Percentiles rank a stretch among this genome's conserved stretches.
These are phyloP conservation scores for Hanseniaspora lindneri DNA, from an alignment of 805 yeast species.

Conservation along the genomic window DNA sequence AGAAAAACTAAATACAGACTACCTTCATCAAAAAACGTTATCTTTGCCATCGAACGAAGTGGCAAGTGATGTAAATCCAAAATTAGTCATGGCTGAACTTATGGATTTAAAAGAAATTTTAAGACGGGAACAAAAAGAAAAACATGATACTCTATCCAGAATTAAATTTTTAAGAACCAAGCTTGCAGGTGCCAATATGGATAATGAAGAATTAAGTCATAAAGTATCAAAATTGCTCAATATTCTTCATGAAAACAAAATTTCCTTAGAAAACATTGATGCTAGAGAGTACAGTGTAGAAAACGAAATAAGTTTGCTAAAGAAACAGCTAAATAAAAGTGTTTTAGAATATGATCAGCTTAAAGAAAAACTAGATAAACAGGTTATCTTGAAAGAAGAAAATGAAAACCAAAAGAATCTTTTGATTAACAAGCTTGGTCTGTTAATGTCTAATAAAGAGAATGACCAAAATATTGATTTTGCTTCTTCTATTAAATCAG, in stretches of 20 bases:
- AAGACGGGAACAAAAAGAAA: conserved; percentile 36
- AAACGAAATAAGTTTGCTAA: conserved; percentile 21
- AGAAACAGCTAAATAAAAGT: conserved; percentile 4
- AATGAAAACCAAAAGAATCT: conserved; percentile 38
- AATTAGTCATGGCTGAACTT: conserved; percentile 36
- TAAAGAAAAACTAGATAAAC: conserved; percentile 39
- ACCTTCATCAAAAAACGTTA: conserved; percentile 27
- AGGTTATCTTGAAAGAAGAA: conserved; percentile 39
- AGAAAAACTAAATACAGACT: conserved; percentile 27
- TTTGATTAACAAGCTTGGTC: conserved; percentile 1
- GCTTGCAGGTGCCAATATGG: conserved; percentile 52
- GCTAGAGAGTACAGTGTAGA: conserved; percentile 20
- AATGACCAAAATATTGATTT: background rate
- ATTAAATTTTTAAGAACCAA: conserved; percentile 49
- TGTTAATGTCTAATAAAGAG: background rate
- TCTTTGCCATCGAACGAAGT: conserved; percentile 21
- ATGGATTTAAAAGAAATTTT: conserved; percentile 42
- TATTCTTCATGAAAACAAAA: conserved; percentile 23
- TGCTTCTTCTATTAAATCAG: background rate
- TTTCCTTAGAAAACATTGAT: conserved; percentile 24
- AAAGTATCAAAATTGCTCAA: conserved; percentile 32
- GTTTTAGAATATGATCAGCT: conserved; percentile 38
- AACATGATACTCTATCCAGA: conserved; percentile 42
- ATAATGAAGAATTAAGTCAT: conserved; percentile 39
- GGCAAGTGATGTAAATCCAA: conserved; percentile 26